Evolutionary conservation across 306 rosid genomes (phyloP), one percentile per base, ranked within the genome.

Genomic region (Ammopiptanthus mongolicus): DNA sequence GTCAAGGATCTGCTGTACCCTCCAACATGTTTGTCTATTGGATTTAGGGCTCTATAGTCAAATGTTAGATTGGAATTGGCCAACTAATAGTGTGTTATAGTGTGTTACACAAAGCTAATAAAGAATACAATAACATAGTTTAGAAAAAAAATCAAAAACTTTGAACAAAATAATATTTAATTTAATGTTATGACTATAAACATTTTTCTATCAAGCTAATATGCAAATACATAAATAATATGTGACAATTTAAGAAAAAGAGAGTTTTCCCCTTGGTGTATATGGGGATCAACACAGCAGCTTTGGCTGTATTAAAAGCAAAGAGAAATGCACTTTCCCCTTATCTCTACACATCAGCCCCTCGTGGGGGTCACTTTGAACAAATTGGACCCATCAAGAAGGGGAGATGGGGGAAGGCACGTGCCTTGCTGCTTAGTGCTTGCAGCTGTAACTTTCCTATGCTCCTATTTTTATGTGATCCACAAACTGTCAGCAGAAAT

Each of bases 1-100:
- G 82, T 84, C 82, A 84, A 80, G 80, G 80, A 59, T 80, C 59
- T 62, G 75, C 3, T 77, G 83, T 61, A 67, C 56, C 75, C 66
- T 22, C 78, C 78, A n/a, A 37, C 78, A 73, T 63, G 70, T 29
- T 74, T 61, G 37, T 44, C 74, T 59, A 41, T 14, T 51, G 17
- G 66, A 68, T 57, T 36, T 47, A 73, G 60, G 53, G 48, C 28
- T 47, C 69, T 57, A 57, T 52, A 22, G 80, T 82, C 80, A 72
- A 77, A 66, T 65, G 73, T 67, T 72, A 56, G 80, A 53, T 77
- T 71, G 36, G 44, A 37, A 55, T 72, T 14, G 79, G 56, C 86
- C 85, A 82, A 66, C 82, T 77, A 82, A 82, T 70, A n/a, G n/a
- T 62, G 2, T 60, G 17, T 7, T 14, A 76, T n/a, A 14, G 2